Evolutionary conservation across 129 eudicot species (phyloP), one percentile per base, ranked within the genome.

Genomic region (Chrysanthemum lavandulifolium): DNA sequence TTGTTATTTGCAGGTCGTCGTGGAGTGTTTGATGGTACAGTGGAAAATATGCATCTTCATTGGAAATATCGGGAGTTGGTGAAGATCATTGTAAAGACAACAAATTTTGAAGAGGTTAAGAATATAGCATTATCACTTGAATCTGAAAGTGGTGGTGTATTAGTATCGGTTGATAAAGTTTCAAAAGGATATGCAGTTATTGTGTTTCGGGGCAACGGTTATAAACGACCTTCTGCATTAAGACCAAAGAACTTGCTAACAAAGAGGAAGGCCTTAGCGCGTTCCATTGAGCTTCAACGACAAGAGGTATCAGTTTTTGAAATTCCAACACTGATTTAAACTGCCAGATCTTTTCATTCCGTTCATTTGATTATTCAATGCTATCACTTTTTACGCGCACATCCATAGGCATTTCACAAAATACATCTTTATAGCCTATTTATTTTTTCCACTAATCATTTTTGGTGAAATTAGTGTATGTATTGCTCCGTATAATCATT

Each of bases 11-110:
- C 90, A 93, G 98, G 98, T 82, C 87, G 97, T 54, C 92, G 98
- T 73, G 97, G 98, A 68, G 90, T 93, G 72, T 93, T 93, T 86
- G 96, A 84, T 78, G 98, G 98, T 57, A 92, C 98, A 21, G 91
- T 92, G 76, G 98, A 92, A 88, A 92, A 89, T 76, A 92, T 92
- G 96, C 98, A 89, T 84, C 86, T 89, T 80, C 96, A 89, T 72
- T 92, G 96, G 98, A 93, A 87, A 78, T 93, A 89, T 68, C 72
- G 97, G 13, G 97, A 93, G 71, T 77, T 89, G 83, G 84, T 93
- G 21, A 93, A 93, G 71, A 89, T 93, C 78, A 82, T 93, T 69
- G 82, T 86, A 25, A 93, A 93, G 77, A 83, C 79, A 33, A 86
- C 84, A 55, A 75, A 68, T 57, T 84, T 89, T 71, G 89, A 93